Evolutionary conservation across 2,329 filamentous ascomycete genomes (phyloP).

Genomic region (Fusarium camptoceras): DNA sequence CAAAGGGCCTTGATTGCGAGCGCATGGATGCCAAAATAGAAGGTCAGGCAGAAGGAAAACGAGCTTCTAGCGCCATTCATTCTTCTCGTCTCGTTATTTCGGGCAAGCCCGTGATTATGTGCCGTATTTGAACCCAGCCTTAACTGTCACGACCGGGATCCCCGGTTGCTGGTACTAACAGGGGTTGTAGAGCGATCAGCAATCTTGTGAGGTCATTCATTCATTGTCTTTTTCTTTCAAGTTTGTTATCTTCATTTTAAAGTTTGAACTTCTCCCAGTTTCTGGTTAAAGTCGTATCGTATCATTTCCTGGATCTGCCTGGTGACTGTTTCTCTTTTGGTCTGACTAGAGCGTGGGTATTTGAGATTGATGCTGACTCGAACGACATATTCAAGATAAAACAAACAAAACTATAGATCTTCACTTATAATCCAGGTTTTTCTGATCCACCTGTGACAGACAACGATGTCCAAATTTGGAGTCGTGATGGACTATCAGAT

Average conservation of each 20-base stretch:
- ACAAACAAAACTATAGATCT: neutral
- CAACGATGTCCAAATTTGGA: neutral
- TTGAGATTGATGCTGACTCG: neutral
- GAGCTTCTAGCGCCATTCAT: conserved; percentile 28
- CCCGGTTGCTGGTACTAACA: conserved; percentile 13
- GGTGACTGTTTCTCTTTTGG: neutral
- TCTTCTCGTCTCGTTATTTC: conserved; percentile 20
- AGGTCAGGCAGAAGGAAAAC: conserved; percentile 22
- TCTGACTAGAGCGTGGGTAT: neutral
- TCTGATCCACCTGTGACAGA: neutral
- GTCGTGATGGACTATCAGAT: neutral
- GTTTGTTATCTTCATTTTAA: conserved; percentile 9
- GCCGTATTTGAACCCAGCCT: conserved; percentile 15
- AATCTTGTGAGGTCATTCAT: conserved; percentile 42
- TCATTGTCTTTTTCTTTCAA: conserved; percentile 28
- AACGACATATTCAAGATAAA: neutral
- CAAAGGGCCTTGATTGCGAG: conserved; percentile 13
- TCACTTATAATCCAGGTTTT: neutral
- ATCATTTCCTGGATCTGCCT: neutral
- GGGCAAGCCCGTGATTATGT: conserved; percentile 41
- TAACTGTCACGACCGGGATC: conserved; percentile 29
- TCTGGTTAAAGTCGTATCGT: neutral
- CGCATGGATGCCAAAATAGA: conserved; percentile 35
- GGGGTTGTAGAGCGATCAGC: conserved; percentile 12
- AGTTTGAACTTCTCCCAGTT: conserved; percentile 4